Evolutionary conservation across 2,329 filamentous ascomycete species (phyloP), one percentile per base, ranked within the genome.

Genomic region (Xylariaceae sp.): DNA sequence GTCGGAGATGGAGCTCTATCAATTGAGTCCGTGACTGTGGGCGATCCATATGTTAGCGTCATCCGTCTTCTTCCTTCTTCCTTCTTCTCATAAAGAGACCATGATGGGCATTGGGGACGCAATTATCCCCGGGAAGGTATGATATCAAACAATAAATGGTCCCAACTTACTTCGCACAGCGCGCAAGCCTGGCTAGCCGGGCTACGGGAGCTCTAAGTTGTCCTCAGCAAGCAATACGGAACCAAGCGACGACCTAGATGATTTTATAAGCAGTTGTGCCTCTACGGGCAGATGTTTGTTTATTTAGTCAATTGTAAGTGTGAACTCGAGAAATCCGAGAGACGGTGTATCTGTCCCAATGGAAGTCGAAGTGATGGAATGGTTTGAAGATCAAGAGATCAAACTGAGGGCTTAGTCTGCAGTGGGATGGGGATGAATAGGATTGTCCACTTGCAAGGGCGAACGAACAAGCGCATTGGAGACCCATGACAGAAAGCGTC

Each of bases 1-100:
- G 52, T 52, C 55, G 33, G 47, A 18, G 40, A 52, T 47, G 36
- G 43, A 44, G 51, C 51, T 28, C 54, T 59, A 59, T 59, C 57
- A 55, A 54, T 64, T 56, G 66, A 57, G 65, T 66, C 63, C 62
- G 65, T 63, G 64, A 69, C 68, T 71, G 59, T 11, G 26, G n/a
- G n/a, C n/a, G n/a, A n/a, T n/a, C 9, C 24, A 11, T n/a, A 3
- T 14, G 29, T 43, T 27, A 44, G 35, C 15, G 18, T 23, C 3
- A 24, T 14, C 15, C 31, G 12, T 30, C 13, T 26, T n/a, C n/a
- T n/a, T n/a, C n/a, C n/a, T n/a, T n/a, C n/a, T n/a, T n/a, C n/a
- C n/a, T n/a, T n/a, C n/a, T n/a, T n/a, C n/a, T n/a, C n/a, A n/a
- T 26, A 19, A 21, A 14, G 36, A 17, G 9, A n/a, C 7, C 15